Percentiles rank a stretch among this genome's conserved stretches.
phyloP scores from a whole-genome alignment of 192 early-diverging fungal species.

The Cetraspora pellucida region DNA sequence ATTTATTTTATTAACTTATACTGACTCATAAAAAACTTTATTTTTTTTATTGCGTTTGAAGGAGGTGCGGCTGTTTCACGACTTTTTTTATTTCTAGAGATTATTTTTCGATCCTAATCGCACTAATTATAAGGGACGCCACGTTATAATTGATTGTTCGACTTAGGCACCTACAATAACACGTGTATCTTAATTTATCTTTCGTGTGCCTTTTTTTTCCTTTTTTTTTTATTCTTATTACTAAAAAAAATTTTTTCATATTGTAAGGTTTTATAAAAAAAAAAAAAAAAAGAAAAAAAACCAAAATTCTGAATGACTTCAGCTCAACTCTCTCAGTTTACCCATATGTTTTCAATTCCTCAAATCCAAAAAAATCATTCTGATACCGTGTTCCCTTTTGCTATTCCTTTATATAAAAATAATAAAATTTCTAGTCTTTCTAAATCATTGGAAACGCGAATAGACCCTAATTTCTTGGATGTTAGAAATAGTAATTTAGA shows the following conservation, averaged over 20 bases:
- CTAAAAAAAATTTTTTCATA: not conserved
- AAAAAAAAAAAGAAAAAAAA: no score
- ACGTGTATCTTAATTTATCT: no score
- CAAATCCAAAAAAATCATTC: not conserved
- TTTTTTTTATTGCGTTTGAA: constrained; percentile 10
- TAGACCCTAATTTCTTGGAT: not conserved
- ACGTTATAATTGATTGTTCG: not conserved
- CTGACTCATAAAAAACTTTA: not conserved
- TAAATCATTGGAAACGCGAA: not conserved
- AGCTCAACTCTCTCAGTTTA: constrained; percentile 5
- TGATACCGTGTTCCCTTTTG: not conserved
- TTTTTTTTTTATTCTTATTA: not conserved
- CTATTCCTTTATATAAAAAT: not conserved
- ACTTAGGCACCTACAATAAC: no score
- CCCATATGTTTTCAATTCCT: not conserved
- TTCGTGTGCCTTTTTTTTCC: no score
- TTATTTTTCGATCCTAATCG: not conserved
- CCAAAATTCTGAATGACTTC: not conserved
- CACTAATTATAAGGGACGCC: not conserved
- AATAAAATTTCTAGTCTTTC: not conserved
- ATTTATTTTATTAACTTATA: not conserved
- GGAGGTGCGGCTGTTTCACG: constrained; percentile 4
- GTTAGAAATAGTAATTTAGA: not conserved
- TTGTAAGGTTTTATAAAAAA: not conserved
- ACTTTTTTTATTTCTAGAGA: not conserved